Evolutionary conservation across 257 asterid species (phyloP), one percentile per base, ranked within the genome.

Genomic region (Nicotiana paniculata): DNA sequence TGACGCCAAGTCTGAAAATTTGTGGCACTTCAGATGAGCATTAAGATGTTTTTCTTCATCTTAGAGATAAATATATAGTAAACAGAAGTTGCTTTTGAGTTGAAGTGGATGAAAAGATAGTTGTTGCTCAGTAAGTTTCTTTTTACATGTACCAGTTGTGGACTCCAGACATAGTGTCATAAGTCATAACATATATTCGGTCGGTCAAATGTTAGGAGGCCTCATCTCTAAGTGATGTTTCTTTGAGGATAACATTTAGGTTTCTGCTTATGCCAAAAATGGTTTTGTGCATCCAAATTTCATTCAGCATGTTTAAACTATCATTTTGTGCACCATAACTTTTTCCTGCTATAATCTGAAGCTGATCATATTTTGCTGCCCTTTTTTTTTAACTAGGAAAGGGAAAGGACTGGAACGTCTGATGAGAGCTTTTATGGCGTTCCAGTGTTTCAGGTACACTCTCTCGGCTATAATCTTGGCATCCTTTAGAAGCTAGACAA

Each of bases 361-460:
- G 5, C 9, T 51, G 79, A 75, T 75, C 2, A 21, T 70, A 80
- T 76, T 57, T 9, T 80, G 76, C 46, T 87, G 80, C 46, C 69
- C 30, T 30, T 59, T 65, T 39, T 83, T 58, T 32, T 51, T 83
- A 12, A 83, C 76, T 85, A 96, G 99, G 97, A 85, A 88, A 89
- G 91, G 80, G 83, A 89, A 85, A 89, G 58, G 62, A 85, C 54
- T 51, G 99, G 97, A 46, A 55, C 80, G 81, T 66, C 82, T 80
- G 95, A 85, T 82, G 91, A 89, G 82, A 86, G 94, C 88, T 93
- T 96, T 83, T 75, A 86, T 13, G 99, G 99, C 57, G 95, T 96
- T 88, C 99, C 99, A 53, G 97, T 93, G 83, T 96, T 96, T 85
- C 98, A 94, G 98, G 99, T 94, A 72, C 61, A 68, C 35, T 51